phyloP scores from a whole-genome alignment of 805 yeast genomes.

The Ogataea nakhonphanomensis region DNA sequence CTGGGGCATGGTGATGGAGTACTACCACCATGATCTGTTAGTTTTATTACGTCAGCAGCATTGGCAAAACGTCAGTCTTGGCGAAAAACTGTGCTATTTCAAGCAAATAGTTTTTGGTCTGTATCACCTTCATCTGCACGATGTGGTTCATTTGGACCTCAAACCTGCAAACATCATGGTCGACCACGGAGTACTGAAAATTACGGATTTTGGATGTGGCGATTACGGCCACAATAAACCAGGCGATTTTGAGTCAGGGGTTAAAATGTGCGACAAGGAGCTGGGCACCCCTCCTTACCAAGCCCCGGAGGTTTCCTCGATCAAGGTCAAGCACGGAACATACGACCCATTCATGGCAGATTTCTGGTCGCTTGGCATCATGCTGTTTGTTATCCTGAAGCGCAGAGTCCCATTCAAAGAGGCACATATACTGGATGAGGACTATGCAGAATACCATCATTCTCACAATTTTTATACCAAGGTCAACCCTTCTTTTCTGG shows the following conservation, averaged over 20 bases:
- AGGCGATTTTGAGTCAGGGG: conserved; percentile 44
- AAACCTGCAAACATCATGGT: conserved; percentile 71
- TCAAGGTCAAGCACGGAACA: conserved; percentile 16
- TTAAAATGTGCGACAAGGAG: conserved; percentile 38
- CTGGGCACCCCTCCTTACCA: conserved; percentile 82
- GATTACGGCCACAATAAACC: conserved; percentile 56
- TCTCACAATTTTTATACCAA: conserved; percentile 35
- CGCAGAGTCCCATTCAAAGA: conserved; percentile 58
- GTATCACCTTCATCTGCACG: conserved; percentile 58
- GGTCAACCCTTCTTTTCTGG: conserved; percentile 45
- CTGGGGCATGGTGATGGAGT: conserved; percentile 75
- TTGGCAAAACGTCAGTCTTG: conserved; percentile 49
- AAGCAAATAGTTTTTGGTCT: conserved; percentile 66
- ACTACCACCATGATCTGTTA: conserved; percentile 61
- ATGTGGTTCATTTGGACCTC: conserved; percentile 68
- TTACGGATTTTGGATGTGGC: conserved; percentile 77
- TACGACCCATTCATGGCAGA: conserved; percentile 66
- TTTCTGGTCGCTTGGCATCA: conserved; percentile 69
- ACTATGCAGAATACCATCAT: conserved; percentile 53
- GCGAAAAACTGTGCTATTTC: conserved; percentile 62
- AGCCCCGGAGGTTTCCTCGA: conserved; percentile 68
- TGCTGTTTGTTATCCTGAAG: conserved; percentile 57
- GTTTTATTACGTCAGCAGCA: conserved; percentile 51
- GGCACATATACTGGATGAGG: conserved; percentile 44
- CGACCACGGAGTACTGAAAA: conserved; percentile 59